Percentiles rank a stretch among this genome's conserved stretches.
Conservation (phyloP, 371 early-diverging fungal species). For the Apophysomyces ossiformis region DNA sequence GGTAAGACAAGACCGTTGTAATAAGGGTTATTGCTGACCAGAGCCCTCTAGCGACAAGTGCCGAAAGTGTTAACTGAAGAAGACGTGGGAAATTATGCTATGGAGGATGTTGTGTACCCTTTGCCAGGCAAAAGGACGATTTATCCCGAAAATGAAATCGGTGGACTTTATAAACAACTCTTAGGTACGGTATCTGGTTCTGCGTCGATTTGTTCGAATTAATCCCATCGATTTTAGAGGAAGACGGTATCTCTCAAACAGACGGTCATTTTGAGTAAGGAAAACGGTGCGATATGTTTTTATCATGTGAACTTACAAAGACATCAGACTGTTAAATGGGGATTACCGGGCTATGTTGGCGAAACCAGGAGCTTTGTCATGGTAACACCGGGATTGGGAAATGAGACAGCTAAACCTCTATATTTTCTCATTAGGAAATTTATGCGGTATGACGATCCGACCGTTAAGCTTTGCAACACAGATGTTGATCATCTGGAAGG, state of each 20-base stretch:
- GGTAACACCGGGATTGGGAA: slow-evolving; percentile 26
- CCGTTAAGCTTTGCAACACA: slow-evolving; percentile 63
- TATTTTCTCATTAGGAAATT: slow-evolving; percentile 30
- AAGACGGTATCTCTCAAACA: slow-evolving; percentile 17
- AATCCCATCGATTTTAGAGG: slow-evolving; percentile 13
- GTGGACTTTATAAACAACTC: slow-evolving; percentile 63
- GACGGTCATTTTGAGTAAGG: slow-evolving; percentile 11
- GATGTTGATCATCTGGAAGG: slow-evolving; percentile 71
- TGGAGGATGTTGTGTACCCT: slow-evolving; percentile 92
- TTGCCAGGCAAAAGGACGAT: slow-evolving; percentile 79
- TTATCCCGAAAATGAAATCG: slow-evolving; percentile 83
- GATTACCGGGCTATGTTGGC: slow-evolving; percentile 78
- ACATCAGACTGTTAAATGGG: slow-evolving; percentile 69
- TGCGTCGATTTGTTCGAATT: neutral
- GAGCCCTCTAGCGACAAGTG: slow-evolving; percentile 29
- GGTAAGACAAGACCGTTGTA: slow-evolving; percentile 20
- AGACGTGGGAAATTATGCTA: slow-evolving; percentile 69
- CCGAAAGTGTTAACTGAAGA: slow-evolving; percentile 69
- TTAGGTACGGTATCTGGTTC: slow-evolving; percentile 56
- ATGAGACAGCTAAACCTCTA: slow-evolving; percentile 18
- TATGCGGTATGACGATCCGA: slow-evolving; percentile 70
- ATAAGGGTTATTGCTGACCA: slow-evolving; percentile 12
- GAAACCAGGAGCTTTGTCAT: slow-evolving; percentile 46
- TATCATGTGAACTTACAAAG: slow-evolving; percentile 8
- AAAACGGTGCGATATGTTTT: neutral